phyloP scores from a whole-genome alignment of 129 eudicot species.

The Gnaphalium uliginosum region DNA sequence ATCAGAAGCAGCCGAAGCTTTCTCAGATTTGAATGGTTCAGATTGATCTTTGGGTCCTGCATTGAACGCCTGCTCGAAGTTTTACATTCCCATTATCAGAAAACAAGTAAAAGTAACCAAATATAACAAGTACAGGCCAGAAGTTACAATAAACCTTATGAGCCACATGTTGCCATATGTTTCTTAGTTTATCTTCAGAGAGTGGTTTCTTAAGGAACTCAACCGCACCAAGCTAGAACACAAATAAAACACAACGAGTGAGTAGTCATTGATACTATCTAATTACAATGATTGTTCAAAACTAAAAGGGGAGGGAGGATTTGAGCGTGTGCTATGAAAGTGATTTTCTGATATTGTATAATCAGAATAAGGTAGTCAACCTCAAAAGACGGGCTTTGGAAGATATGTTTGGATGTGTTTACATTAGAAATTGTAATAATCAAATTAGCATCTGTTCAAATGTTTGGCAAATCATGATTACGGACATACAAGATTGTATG shows the following conservation, averaged over 20 bases:
- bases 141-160: constrained; percentile 50
- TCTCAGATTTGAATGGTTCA: constrained; percentile 44
- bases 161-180: constrained; percentile 87
- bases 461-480: too few species aligned
- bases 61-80: constrained; percentile 57
- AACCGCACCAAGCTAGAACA: constrained; percentile 72
- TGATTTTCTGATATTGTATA: too few species aligned
- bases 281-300: too few species aligned
- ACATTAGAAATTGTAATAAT: too few species aligned
- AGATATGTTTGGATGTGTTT: too few species aligned
- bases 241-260: neutral
- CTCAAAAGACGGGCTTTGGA: too few species aligned
- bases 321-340: too few species aligned
- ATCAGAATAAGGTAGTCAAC: too few species aligned
- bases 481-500: too few species aligned
- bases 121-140: neutral
- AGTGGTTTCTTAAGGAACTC: constrained; percentile 77
- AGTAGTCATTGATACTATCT: neutral
- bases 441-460: too few species aligned
- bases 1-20: constrained; percentile 44
- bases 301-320: too few species aligned
- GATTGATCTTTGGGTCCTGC: constrained; percentile 51
- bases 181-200: constrained; percentile 68
- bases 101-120: constrained; percentile 9
- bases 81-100: neutral